Evolutionary conservation across 2,329 filamentous ascomycete species (phyloP).

Genomic region (Colletotrichum musae): DNA sequence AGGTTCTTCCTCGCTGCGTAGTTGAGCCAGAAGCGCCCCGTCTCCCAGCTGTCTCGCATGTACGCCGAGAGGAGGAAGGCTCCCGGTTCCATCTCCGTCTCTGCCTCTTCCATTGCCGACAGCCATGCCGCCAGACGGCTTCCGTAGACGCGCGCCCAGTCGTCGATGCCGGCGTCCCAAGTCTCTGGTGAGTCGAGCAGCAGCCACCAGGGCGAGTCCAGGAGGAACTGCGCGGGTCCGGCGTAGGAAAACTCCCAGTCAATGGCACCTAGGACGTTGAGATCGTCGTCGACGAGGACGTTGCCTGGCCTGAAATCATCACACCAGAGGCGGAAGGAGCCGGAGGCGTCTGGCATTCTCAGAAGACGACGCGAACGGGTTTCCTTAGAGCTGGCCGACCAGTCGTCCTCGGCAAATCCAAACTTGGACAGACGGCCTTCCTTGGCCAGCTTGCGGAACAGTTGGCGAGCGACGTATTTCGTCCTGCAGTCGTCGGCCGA

Average conservation of each 20-base stretch:
- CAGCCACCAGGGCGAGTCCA: conserved; percentile 57
- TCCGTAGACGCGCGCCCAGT: conserved; percentile 51
- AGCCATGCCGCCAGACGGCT: conserved; percentile 51
- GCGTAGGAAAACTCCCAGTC: conserved; percentile 59
- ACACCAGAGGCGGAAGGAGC: conserved; percentile 47
- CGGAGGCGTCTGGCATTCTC: background rate
- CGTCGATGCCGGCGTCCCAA: conserved; percentile 49
- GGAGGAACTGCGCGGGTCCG: conserved; percentile 51
- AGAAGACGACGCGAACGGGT: background rate
- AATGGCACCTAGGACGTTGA: conserved; percentile 51
- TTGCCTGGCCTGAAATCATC: conserved; percentile 52
- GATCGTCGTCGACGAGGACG: conserved; percentile 48
- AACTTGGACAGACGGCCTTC: conserved; percentile 4
- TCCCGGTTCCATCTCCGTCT: conserved; percentile 38
- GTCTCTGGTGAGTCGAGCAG: conserved; percentile 50
- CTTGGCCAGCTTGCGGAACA: conserved; percentile 15
- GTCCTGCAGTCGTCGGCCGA: conserved; percentile 47
- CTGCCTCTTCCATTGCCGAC: conserved; percentile 47
- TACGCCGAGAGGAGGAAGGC: conserved; percentile 46
- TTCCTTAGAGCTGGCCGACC: background rate
- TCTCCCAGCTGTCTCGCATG: conserved; percentile 56
- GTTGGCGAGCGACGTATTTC: conserved; percentile 19
- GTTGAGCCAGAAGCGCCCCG: conserved; percentile 49
- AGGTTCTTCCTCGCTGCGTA: conserved; percentile 54
- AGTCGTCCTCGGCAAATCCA: conserved; percentile 11